Conservation (phyloP, 768 basidiomycete genomes). For the Boletus rufocinnamomeus region DNA sequence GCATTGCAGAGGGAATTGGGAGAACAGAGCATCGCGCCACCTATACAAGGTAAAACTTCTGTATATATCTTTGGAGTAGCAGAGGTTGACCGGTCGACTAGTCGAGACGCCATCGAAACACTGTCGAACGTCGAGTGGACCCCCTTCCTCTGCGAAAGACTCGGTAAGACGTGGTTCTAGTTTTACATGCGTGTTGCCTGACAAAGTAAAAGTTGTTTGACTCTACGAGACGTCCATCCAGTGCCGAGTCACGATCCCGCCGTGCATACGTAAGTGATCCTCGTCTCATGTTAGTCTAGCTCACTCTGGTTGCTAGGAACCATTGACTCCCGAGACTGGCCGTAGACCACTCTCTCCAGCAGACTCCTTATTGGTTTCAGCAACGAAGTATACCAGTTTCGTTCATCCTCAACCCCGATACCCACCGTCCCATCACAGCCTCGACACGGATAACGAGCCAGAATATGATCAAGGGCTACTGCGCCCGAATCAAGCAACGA, state of each 20-base stretch:
- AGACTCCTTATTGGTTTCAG: slow-evolving; percentile 34
- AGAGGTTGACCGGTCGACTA: slow-evolving; percentile 17
- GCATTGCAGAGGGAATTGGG: slow-evolving; percentile 72
- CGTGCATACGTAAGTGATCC: slow-evolving; percentile 36
- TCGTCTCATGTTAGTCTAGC: slow-evolving; percentile 1
- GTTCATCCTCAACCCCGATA: slow-evolving; percentile 28
- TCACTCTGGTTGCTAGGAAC: slow-evolving; percentile 36
- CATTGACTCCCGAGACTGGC: slow-evolving; percentile 48
- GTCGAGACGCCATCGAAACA: slow-evolving; percentile 41
- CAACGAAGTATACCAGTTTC: slow-evolving; percentile 29
- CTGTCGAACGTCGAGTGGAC: slow-evolving; percentile 45
- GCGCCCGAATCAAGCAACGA: slow-evolving; percentile 51
- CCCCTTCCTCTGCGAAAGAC: slow-evolving; percentile 46
- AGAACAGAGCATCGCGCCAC: slow-evolving; percentile 58
- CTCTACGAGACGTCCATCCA: slow-evolving; percentile 35
- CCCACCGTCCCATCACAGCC: slow-evolving; percentile 31
- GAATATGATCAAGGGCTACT: slow-evolving; percentile 35
- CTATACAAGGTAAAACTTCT: slow-evolving; percentile 43
- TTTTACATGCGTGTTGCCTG: slow-evolving; percentile 31
- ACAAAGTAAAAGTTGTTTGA: slow-evolving; percentile 27
- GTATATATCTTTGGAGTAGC: neutral
- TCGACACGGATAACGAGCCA: slow-evolving; percentile 49
- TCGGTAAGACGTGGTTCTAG: slow-evolving; percentile 38
- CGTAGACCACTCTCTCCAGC: slow-evolving; percentile 45
- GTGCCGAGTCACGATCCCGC: slow-evolving; percentile 36